Base-by-base conservation (phyloP, 2,329 filamentous ascomycete species). In the Microsporum ferrugineum region DNA sequence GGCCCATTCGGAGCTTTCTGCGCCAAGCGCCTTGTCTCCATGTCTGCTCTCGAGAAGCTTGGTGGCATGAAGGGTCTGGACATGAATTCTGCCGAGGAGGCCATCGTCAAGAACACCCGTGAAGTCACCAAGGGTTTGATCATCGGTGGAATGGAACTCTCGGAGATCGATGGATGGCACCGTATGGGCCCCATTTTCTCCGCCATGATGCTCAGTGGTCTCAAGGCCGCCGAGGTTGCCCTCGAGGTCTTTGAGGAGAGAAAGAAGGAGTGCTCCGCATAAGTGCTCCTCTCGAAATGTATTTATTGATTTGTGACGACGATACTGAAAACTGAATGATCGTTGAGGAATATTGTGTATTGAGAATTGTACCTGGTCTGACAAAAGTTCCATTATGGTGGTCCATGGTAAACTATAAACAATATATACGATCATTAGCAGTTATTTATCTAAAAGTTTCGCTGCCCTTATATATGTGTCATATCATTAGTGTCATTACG, bases 71-170 rank as follows among this genome's bases (percentile, higher is more conserved):
- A 91, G 62, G 91, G 91, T 6, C 80, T 96, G 17, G 91, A 96
- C 75, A 96, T 96, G 91, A 89, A 91, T 76, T 79, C 81, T 1
- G 91, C 91, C 51, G 91, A 96, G 75, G 91, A 96, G 69, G 90
- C 91, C 56, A 96, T 96, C 68, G 91, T 96, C 72, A 95, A 94
- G 81, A 82, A 87, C 67, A 96, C 91, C 5, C 85, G 91, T 63
- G 91, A 96, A 79, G 82, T 96, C 63, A 85, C 91, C 12, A 89
- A 89, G 4, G 91, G 91, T 33, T 79, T 96, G 65, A 90, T 96
- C 69, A 88, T 95, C n/a, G 91, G 91, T 59, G 91, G 91, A 43
- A 96, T 96, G 91, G 91, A 96, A 75, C 79, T 96, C 66, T 89
- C 86, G 62, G 91, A 96, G 76, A 85, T 95, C 36, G 91, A 96